These are phyloP conservation scores for Fomitopsis pinicola DNA, from an alignment of 1,284 basidiomycete species.

Conservation along the genomic window DNA sequence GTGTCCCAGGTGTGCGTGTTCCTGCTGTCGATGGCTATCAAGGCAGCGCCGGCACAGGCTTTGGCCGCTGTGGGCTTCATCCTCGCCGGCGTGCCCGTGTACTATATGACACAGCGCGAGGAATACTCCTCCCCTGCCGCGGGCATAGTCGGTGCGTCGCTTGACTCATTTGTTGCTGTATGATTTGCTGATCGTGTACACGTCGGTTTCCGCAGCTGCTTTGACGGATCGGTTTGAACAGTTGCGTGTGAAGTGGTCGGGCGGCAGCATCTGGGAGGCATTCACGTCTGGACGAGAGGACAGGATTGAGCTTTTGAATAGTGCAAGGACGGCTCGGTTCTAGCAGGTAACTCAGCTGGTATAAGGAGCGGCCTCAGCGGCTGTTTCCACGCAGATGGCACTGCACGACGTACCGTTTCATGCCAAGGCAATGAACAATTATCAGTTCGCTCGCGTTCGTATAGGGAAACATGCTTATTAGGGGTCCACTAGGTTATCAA, in stretches of 20 bases:
- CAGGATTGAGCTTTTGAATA: neutral
- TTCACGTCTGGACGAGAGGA: neutral
- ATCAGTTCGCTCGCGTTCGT: too few species aligned
- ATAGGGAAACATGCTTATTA: too few species aligned
- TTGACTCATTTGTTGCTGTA: neutral
- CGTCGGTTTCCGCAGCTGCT: neutral
- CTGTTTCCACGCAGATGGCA: too few species aligned
- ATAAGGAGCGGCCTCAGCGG: neutral
- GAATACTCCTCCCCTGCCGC: neutral
- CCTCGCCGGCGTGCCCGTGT: conserved; percentile 76
- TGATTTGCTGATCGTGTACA: neutral
- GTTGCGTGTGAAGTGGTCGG: neutral
- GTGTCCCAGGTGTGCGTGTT: conserved; percentile 76
- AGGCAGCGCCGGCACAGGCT: conserved; percentile 89
- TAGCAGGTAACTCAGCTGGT: neutral
- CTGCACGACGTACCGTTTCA: too few species aligned
- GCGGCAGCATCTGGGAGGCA: neutral
- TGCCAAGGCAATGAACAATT: too few species aligned
- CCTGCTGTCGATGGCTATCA: conserved; percentile 91
- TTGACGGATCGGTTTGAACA: neutral
- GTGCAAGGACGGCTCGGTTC: neutral
- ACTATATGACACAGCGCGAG: conserved; percentile 67
- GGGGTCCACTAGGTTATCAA: too few species aligned
- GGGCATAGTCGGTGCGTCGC: neutral
- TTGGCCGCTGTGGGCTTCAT: conserved; percentile 75